A percentile compares a stretch with the other conserved stretches of the same genome.
These are phyloP conservation scores for Boeremia lycopersici DNA, from an alignment of 2,329 filamentous ascomycete species.

Conservation along the genomic window DNA sequence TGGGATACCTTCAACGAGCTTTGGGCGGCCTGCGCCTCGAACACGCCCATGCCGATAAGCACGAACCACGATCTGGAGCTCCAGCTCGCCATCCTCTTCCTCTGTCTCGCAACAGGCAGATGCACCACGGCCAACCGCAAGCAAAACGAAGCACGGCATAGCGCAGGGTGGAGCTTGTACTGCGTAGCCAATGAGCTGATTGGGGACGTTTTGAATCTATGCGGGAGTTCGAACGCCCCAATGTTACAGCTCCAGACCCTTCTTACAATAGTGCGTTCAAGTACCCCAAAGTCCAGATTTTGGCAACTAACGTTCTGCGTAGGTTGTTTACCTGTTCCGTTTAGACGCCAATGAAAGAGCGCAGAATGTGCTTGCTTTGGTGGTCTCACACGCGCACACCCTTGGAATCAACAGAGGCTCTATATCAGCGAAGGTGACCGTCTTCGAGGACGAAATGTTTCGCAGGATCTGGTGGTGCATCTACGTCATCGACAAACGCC, in stretches of 20 bases:
- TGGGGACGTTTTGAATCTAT: not conserved
- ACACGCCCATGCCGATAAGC: not conserved
- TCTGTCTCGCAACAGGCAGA: too few species aligned
- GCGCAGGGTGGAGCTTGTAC: not conserved
- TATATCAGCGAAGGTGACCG: not conserved
- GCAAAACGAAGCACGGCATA: not conserved
- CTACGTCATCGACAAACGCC: not conserved
- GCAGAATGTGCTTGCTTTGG: not conserved
- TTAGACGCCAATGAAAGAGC: not conserved
- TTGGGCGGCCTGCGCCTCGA: not conserved
- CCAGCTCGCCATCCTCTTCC: too few species aligned
- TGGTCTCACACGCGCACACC: not conserved
- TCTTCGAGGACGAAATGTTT: not conserved
- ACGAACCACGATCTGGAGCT: too few species aligned
- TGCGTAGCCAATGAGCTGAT: not conserved
- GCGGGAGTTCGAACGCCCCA: too few species aligned
- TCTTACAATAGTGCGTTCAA: too few species aligned
- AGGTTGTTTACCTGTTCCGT: not conserved
- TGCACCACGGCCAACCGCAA: too few species aligned
- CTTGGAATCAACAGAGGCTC: not conserved
- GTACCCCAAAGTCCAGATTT: not conserved
- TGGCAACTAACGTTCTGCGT: not conserved
- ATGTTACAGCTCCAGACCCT: too few species aligned
- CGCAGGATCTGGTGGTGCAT: not conserved
- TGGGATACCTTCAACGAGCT: not conserved